A percentile compares a stretch with the other conserved stretches of the same genome.
phyloP scores from a whole-genome alignment of 202 grass and related monocot species.

The Schoenoplectus triqueter region DNA sequence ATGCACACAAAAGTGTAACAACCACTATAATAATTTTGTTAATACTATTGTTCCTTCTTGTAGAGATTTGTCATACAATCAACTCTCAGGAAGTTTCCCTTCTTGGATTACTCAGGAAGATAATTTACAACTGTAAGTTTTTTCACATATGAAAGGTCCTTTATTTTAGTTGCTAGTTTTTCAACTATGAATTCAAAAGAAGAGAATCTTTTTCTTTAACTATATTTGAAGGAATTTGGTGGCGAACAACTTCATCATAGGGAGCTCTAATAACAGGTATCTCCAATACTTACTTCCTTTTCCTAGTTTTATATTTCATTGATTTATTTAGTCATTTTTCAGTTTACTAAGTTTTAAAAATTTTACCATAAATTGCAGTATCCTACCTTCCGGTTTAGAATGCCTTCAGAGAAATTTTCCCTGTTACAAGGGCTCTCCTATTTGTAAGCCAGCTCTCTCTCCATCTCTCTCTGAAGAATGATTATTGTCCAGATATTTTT shows the following conservation, averaged over 20 bases:
- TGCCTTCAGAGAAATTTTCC: constrained; percentile 81
- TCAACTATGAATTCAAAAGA: constrained; percentile 6
- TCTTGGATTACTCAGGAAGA: constrained; percentile 47
- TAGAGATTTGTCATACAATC: constrained; percentile 60
- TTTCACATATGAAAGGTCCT: neutral
- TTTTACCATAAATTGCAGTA: constrained; percentile 46
- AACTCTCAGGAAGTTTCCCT: constrained; percentile 52
- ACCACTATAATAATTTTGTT: neutral
- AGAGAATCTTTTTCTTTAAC: neutral
- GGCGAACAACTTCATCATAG: constrained; percentile 55
- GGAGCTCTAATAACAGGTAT: constrained; percentile 48
- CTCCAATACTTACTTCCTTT: neutral
- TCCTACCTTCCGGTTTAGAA: constrained; percentile 52
- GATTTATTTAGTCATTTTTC: neutral
- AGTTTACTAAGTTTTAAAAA: constrained; percentile 15
- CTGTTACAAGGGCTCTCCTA: constrained; percentile 64
- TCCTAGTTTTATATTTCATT: constrained; percentile 1
- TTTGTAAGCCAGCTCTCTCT: constrained; percentile 49
- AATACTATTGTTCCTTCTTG: constrained; percentile 22
- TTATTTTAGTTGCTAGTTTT: neutral
- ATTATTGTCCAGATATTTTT: constrained; percentile 19
- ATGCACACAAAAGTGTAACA: neutral
- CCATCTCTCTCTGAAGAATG: constrained; percentile 2
- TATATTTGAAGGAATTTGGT: constrained; percentile 55
- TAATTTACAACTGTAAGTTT: constrained; percentile 49